These are phyloP conservation scores for Mucor saturninus DNA, from an alignment of 371 early-diverging fungal genomes.

Conservation along the genomic window DNA sequence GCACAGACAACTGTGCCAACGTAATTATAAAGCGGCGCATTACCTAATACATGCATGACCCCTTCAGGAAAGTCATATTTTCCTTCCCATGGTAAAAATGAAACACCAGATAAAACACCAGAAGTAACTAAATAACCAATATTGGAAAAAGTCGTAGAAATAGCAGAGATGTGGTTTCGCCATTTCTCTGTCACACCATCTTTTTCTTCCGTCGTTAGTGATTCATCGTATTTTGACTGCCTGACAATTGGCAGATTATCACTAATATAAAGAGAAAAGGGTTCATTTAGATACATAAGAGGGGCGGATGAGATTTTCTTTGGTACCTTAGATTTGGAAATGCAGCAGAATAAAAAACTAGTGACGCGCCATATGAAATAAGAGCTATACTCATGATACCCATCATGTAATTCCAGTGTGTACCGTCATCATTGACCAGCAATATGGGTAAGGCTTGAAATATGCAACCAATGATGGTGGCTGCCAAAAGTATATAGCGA, in stretches of 20 bases:
- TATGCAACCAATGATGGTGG: constrained; percentile 47
- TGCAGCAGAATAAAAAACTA: constrained; percentile 58
- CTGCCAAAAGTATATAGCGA: constrained; percentile 38
- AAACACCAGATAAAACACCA: constrained; percentile 42
- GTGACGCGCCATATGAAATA: constrained; percentile 51
- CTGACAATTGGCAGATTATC: constrained; percentile 55
- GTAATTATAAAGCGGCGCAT: constrained; percentile 48
- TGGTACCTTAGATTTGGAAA: constrained; percentile 51
- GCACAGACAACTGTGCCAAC: constrained; percentile 47
- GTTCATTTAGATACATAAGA: not conserved
- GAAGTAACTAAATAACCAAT: constrained; percentile 43
- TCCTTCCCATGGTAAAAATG: constrained; percentile 37
- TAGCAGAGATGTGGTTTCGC: constrained; percentile 51
- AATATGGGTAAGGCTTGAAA: constrained; percentile 48
- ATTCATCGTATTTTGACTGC: constrained; percentile 34
- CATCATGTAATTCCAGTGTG: constrained; percentile 53
- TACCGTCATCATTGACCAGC: constrained; percentile 45
- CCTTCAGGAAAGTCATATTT: constrained; percentile 33
- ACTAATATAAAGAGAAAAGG: constrained; percentile 10
- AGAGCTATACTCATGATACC: constrained; percentile 42
- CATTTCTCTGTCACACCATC: constrained; percentile 36
- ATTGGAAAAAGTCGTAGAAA: constrained; percentile 48
- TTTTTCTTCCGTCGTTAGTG: constrained; percentile 27
- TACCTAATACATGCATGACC: constrained; percentile 34
- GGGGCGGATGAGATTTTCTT: not conserved